Evolutionary conservation across 2,329 filamentous ascomycete species (phyloP), one percentile per base, ranked within the genome.

Genomic region (Ramularia collo-cygni): DNA sequence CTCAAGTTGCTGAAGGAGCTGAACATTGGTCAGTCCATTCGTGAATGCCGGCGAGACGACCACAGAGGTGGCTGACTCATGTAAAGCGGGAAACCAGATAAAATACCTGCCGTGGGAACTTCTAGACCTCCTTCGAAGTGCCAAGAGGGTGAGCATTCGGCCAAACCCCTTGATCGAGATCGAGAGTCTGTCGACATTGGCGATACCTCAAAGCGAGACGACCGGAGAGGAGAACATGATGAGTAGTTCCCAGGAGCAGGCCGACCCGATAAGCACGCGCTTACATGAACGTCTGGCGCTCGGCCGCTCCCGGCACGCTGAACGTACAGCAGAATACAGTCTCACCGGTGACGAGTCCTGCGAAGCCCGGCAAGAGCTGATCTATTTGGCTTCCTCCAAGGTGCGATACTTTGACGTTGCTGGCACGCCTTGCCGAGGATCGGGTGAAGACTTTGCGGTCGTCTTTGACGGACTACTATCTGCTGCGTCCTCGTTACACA

Each of bases 41-140:
- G 6, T 10, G 21, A 6, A 6, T 24, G 21, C 21, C 21, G 6
- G 21, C 21, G 21, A 24, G 10, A 24, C 21, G 10, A 10, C 21
- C 21, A 10, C 21, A 24, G 21, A 24, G 10, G 21, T 24, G 21
- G 6, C 21, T 24, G 10, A 24, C 21, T 24, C 21, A 6, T 6
- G 21, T 24, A 24, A 24, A 24, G 21, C 79, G 1, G 74, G 81
- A 38, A 86, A 85, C 46, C 61, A 64, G 4, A 64, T 87, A 8
- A 68, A 67, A 5, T 73, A 66, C 44, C 66, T 87, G 1, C 83
- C 83, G 0, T 73, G 68, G 39, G 80, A 84, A 54, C 63, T 85
- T 1, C 64, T 85, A 1, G 60, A 72, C 16, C 65, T 85, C 2
- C 59, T 83, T 26, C 38, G 38, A 30, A 50, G 42, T 60, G 64